Evolutionary conservation across 2,329 filamentous ascomycete genomes (phyloP), one percentile per base, ranked within the genome.

Genomic region (Aureobasidium mangrovei): DNA sequence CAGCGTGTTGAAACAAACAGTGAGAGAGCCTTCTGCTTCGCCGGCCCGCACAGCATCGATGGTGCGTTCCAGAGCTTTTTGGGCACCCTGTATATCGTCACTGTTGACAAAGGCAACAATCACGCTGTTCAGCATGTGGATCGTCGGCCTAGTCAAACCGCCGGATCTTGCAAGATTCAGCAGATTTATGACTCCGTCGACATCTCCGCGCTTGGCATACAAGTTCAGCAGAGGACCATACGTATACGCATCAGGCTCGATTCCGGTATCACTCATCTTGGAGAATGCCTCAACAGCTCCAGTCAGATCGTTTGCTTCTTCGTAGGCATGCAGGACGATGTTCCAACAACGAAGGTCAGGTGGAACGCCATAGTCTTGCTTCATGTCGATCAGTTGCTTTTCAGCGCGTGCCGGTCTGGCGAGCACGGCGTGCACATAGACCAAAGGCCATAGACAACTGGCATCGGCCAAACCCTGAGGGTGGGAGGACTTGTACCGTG

Each of bases 1-100:
- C 32, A 96, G 70, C 52, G 81, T 76, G 64, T 96, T 95, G 87
- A 88, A 96, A 64, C 89, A 80, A 32, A 76, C 73, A 2, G 83
- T 83, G 26, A 78, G 72, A 1, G 76, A 72, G 1, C 81, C 76
- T 18, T 74, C 65, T 0, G 81, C 65, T 10, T 73, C 47, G 1
- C 70, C 57, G 75, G 73, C 9, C 69, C 68, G 26, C 2, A 61
- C 56, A 29, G 63, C 56, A 52, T 52, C 31, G 26, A 83, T 72
- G 32, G 82, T 77, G 42, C 78, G 77, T 46, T 78, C 65, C 32
- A 83, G 80, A 46, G 88, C 72, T 38, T 71, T 70, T 53, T 72
- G 64, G 4, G 74, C 74, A 41, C 64, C 62, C 26, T 70, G 62
- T 1, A 69, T 36, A 31, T 74, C 69, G 28, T 65, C 77, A 56